Conservation (phyloP, 1,284 basidiomycete species). For the Hortiboletus rubellus region DNA sequence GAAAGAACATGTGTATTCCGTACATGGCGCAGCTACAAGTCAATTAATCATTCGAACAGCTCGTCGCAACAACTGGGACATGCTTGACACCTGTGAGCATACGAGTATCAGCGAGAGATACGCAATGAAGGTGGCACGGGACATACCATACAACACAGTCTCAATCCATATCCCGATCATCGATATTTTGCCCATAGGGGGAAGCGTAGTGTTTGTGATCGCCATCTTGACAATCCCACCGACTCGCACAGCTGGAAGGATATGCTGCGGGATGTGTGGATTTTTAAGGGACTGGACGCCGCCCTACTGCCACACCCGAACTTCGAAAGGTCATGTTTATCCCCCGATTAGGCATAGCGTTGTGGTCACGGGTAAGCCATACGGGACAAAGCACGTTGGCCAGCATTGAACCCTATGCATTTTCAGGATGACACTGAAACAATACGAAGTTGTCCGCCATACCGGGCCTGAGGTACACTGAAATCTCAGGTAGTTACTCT, state of each 20-base stretch:
- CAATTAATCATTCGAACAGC: neutral
- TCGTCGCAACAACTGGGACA: neutral
- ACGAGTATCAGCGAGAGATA: neutral
- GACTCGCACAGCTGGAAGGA: neutral
- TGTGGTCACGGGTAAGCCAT: too few relatives aligned
- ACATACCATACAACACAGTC: conserved; percentile 8
- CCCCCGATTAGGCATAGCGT: too few relatives aligned
- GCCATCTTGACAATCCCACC: neutral
- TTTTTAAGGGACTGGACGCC: neutral
- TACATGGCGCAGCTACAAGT: neutral
- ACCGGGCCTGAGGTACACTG: too few relatives aligned
- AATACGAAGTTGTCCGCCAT: too few relatives aligned
- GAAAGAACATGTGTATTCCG: neutral
- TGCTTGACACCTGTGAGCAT: neutral
- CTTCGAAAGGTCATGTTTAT: too few relatives aligned
- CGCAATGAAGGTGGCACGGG: too few relatives aligned
- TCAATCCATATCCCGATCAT: conserved; percentile 6
- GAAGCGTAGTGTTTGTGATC: neutral
- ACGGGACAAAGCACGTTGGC: too few relatives aligned
- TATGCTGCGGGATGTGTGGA: neutral
- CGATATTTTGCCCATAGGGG: neutral
- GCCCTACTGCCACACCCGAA: too few relatives aligned
- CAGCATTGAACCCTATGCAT: too few relatives aligned
- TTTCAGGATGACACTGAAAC: too few relatives aligned
- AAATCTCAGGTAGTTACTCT: too few relatives aligned